phyloP scores from a whole-genome alignment of 371 early-diverging fungal species.

The Polyrhizophydium stewartii region DNA sequence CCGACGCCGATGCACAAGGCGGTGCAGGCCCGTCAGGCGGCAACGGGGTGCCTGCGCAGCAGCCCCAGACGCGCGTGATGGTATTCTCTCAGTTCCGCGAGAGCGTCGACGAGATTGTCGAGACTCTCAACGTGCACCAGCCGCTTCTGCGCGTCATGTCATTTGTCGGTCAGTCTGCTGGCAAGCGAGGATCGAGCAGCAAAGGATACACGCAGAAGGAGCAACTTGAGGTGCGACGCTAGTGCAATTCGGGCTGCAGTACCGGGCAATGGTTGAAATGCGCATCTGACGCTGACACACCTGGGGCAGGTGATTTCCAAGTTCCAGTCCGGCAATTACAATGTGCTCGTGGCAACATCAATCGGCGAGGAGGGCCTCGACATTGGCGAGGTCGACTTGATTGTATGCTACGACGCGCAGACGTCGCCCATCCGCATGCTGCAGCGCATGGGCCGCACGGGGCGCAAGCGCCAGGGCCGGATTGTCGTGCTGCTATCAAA shows the following conservation, averaged over 20 bases:
- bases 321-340: conserved; percentile 69
- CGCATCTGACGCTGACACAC: neutral
- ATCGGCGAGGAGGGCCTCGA: conserved; percentile 97
- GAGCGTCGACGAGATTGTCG: conserved; percentile 81
- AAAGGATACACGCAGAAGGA: conserved; percentile 81
- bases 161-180: conserved; percentile 82
- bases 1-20: neutral
- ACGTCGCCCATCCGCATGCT: conserved; percentile 78
- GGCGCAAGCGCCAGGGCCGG: conserved; percentile 82
- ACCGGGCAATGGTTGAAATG: neutral
- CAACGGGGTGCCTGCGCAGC: neutral
- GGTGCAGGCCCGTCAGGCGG: neutral
- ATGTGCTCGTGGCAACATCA: conserved; percentile 85
- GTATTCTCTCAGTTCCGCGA: conserved; percentile 85
- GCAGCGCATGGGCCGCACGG: conserved; percentile 94
- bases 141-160: conserved; percentile 66
- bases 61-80: conserved; percentile 67
- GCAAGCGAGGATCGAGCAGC: conserved; percentile 51
- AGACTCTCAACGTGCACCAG: conserved; percentile 52
- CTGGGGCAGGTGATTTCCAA: conserved; percentile 52
- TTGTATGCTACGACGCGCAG: conserved; percentile 87
- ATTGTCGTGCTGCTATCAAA: conserved; percentile 78
- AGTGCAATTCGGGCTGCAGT: neutral
- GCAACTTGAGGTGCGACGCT: conserved; percentile 63
- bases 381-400: conserved; percentile 95